Evolutionary conservation across 257 asterid genomes (phyloP).

Genomic region (Solanum lycopersicoides): DNA sequence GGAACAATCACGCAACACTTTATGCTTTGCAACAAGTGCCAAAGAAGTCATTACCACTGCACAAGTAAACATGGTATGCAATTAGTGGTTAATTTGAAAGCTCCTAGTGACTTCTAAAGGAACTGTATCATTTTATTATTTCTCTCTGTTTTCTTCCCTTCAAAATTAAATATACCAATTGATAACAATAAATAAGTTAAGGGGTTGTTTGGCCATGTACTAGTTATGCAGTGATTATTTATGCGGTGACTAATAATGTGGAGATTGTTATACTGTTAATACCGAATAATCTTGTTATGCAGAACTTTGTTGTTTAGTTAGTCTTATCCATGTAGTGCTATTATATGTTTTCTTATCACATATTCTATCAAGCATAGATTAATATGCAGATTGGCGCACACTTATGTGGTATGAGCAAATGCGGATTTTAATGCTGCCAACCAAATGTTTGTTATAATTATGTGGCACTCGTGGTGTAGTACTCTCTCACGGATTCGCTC

Average conservation of each 20-base stretch:
- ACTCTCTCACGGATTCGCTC: neutral
- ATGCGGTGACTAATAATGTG: neutral
- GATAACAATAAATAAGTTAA: neutral
- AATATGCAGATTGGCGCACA: neutral
- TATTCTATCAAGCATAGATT: neutral
- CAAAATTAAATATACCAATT: neutral
- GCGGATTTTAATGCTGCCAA: neutral
- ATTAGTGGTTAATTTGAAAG: neutral
- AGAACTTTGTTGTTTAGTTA: neutral
- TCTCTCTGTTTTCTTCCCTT: neutral
- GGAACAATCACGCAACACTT: constrained; percentile 90
- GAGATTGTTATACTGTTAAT: neutral
- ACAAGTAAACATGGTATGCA: constrained; percentile 86
- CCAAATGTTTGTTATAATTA: neutral
- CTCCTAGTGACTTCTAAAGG: neutral
- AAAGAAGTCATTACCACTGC: constrained; percentile 88
- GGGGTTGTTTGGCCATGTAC: neutral
- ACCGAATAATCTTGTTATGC: neutral
- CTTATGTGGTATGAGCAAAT: neutral
- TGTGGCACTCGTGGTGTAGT: neutral
- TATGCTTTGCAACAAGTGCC: constrained; percentile 84
- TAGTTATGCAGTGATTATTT: neutral
- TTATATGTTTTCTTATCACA: neutral
- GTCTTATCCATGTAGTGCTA: neutral
- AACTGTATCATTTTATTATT: neutral